Base-by-base conservation (phyloP, 2,329 filamentous ascomycete genomes). In the Fusarium burgessii region DNA sequence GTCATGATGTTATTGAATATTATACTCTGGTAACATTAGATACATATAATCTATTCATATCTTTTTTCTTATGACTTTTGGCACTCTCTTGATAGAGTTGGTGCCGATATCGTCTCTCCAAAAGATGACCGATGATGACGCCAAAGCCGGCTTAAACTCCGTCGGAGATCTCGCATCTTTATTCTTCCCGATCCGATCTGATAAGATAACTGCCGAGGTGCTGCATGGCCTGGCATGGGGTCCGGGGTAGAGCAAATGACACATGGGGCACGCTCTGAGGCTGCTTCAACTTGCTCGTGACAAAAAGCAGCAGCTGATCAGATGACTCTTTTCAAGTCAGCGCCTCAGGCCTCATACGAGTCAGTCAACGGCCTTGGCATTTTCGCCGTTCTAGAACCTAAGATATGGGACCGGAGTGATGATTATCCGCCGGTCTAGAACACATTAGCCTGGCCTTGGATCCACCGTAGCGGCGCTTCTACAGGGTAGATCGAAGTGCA, bases 151-250 rank as follows among this genome's bases (percentile, higher is more conserved):
- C 6, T 41, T 52, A 27, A 33, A 15, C 9, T 33, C 20, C 20
- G 14, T 14, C 46, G 56, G 27, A 29, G 0, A 1, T 25, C 35
- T 2, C 52, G 52, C 32, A 36, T 20, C 6, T 47, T 56, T 18
- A 0, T 56, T 56, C 10, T 3, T 45, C 61, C 25, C 11, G 38
- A 23, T 3, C 10, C 35, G 15, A 65, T 65, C 62, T 45, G 62
- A 65, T 65, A 58, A 65, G 60, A 65, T 65, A 54, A 27, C n/a
- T 27, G 35, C 38, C 40, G 38, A 55, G 51, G 38, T 25, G 15
- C 14, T 23, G 27, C 27, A 29, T 29, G 27, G 27, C 10, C 27
- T 29, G 27, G 10, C 29, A 33, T 36, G 12, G 12, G 17, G 17
- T 55, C 51, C 12, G 38, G 51, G 51, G 40, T 46, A 46, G 11